Evolutionary conservation across 148 eudicot species (phyloP).

Genomic region (Amaranthus cruentus): DNA sequence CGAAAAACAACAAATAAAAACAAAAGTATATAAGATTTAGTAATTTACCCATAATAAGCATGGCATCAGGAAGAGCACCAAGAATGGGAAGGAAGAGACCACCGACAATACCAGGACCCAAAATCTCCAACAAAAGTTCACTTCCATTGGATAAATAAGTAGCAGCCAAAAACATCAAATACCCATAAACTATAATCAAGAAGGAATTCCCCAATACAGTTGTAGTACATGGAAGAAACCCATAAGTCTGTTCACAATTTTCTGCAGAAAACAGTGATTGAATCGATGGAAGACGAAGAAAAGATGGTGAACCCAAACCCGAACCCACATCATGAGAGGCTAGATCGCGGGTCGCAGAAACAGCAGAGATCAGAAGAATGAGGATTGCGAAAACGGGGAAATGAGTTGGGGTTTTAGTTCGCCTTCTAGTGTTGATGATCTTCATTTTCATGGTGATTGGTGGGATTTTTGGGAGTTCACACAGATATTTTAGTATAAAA

Average conservation of each 20-base stretch:
- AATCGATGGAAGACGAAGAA: slow-evolving; percentile 5
- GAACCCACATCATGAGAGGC: slow-evolving; percentile 11
- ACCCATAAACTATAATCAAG: slow-evolving; percentile 67
- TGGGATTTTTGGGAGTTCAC: background rate
- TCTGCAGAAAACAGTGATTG: background rate
- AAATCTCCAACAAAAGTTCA: slow-evolving; percentile 74
- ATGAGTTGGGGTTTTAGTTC: background rate
- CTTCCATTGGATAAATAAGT: slow-evolving; percentile 68
- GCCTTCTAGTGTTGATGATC: background rate
- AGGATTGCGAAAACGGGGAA: slow-evolving; percentile 18
- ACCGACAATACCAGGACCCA: slow-evolving; percentile 89
- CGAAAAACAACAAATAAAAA: background rate
- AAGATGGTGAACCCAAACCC: background rate
- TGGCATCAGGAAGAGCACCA: slow-evolving; percentile 94
- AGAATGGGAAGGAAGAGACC: slow-evolving; percentile 83
- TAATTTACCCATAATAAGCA: slow-evolving; percentile 75
- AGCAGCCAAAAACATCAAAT: slow-evolving; percentile 63
- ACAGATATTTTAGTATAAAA: background rate
- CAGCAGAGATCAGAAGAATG: slow-evolving; percentile 20
- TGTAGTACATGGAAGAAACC: slow-evolving; percentile 80
- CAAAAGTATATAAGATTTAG: background rate
- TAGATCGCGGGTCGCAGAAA: background rate
- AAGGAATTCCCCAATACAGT: slow-evolving; percentile 57
- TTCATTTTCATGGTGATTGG: background rate
- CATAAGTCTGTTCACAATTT: slow-evolving; percentile 68